Base-by-base conservation (phyloP, 441 rosid genomes). In the Populus tomentosa region DNA sequence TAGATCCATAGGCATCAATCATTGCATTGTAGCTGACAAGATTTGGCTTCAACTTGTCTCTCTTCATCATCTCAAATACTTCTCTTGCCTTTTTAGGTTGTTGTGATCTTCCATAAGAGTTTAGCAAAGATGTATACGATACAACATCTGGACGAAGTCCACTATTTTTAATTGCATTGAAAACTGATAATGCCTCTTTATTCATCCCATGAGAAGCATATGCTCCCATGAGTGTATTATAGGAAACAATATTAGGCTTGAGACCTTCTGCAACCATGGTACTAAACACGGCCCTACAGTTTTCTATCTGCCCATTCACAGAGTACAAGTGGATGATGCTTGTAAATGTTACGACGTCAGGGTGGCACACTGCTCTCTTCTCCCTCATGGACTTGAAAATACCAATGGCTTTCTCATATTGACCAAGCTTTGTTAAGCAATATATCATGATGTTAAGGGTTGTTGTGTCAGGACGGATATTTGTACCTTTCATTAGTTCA, bases 1-100 rank as follows among this genome's bases (percentile, higher is more conserved):
- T 90, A 67, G 98, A 91, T 72, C 97, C 98, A 85, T 90, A 90
- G 66, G 98, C 98, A 87, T 95, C 94, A 81, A 95, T 89, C 50
- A 95, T 81, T 4, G 98, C 98, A 82, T 93, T 95, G 85, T 87
- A 95, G 72, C 86, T 88, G 74, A 90, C 90, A 81, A 90, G 75
- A 80, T 90, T 93, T 74, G 98, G 97, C 84, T 88, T 93, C 84
- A 77, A 78, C 76, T 86, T 91, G 53, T 87, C 83, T 74, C 80
- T 84, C 85, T 86, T 93, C 94, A 93, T 93, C 92, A 83, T 82
- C 69, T 85, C 79, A 78, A 95, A 95, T 36, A 93, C 88, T 81
- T 88, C 86, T 78, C 89, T 89, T 40, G 98, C 97, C 81, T 90
- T 90, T 72, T 67, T 77, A 67, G 98, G 97, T 76, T 90, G 92